Conservation (phyloP, 2,329 filamentous ascomycete species). For the Byssochlamys sp. region DNA sequence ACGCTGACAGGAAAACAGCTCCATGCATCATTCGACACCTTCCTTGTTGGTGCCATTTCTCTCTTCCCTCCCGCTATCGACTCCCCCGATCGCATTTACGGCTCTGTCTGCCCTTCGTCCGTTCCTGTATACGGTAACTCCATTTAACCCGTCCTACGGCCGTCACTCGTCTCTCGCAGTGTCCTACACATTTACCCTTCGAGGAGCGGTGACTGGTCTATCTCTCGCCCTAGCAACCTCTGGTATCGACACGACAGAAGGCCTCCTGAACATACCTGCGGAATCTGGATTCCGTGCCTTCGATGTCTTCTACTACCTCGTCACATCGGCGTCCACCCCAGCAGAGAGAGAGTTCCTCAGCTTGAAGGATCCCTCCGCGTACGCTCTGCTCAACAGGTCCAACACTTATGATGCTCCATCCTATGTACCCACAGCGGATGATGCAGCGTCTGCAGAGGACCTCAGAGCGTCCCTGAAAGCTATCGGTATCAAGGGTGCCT, state of each 20-base stretch:
- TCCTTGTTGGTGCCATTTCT: constrained; percentile 76
- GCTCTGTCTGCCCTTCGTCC: constrained; percentile 73
- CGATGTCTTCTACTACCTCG: constrained; percentile 93
- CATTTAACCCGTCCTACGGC: constrained; percentile 74
- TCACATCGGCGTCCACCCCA: constrained; percentile 80
- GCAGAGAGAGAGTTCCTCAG: constrained; percentile 82
- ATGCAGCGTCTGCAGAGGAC: constrained; percentile 85
- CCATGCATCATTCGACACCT: constrained; percentile 77
- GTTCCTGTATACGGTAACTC: constrained; percentile 78
- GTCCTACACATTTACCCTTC: constrained; percentile 69
- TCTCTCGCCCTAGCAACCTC: constrained; percentile 71
- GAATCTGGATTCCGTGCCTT: constrained; percentile 82
- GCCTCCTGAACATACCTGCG: constrained; percentile 68
- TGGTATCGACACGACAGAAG: constrained; percentile 73
- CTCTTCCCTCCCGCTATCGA: constrained; percentile 65
- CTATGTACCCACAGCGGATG: constrained; percentile 85
- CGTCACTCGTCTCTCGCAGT: constrained; percentile 73
- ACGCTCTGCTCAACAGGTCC: constrained; percentile 69
- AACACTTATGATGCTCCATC: constrained; percentile 76
- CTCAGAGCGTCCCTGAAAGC: constrained; percentile 77
- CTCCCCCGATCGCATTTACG: constrained; percentile 66
- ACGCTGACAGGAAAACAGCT: constrained; percentile 43
- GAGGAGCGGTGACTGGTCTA: constrained; percentile 67
- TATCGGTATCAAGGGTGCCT: constrained; percentile 83
- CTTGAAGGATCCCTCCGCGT: constrained; percentile 65